Evolutionary conservation across 306 rosid genomes (phyloP), one percentile per base, ranked within the genome.

Genomic region (Dicorynia guianensis): DNA sequence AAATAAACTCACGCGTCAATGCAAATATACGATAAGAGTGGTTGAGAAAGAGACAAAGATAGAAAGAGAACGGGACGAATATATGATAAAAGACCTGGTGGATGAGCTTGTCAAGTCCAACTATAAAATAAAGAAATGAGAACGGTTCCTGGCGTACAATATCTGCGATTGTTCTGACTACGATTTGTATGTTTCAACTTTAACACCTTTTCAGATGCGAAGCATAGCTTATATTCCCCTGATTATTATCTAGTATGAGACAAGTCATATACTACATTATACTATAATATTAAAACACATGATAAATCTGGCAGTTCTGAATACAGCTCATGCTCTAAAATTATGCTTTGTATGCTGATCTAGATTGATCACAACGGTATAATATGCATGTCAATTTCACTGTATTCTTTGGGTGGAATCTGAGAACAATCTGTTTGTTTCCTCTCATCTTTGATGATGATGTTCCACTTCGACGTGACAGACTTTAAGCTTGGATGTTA

Each of bases 61-160:
- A 79, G 66, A 79, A 79, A 79, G 14, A 62, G 87, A 69, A 83
- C 76, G 67, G 47, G 82, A 66, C 33, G 49, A 62, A 79, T 72
- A 67, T 79, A 20, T 36, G 64, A 59, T 20, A 53, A n/a, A 76
- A 38, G 81, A n/a, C n/a, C 2, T 69, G 58, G 68, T 71, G 70
- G 74, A 44, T 11, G 69, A 50, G 47, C 12, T 11, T 61, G 75
- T 54, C 60, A 17, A 54, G 3, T 58, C 59, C 75, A 73, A 44
- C 30, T 1, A 25, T 25, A 25, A 25, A 25, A 25, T 25, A 25
- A 25, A n/a, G n/a, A n/a, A n/a, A n/a, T 82, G 82, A 67, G 52
- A 82, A 54, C 87, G 87, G 60, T 80, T 76, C 74, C 68, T 38
- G 69, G 80, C 87, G 72, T 76, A 56, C 73, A 58, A 52, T 47